phyloP scores from a whole-genome alignment of 768 basidiomycete species.

The Pisolithus orientalis region DNA sequence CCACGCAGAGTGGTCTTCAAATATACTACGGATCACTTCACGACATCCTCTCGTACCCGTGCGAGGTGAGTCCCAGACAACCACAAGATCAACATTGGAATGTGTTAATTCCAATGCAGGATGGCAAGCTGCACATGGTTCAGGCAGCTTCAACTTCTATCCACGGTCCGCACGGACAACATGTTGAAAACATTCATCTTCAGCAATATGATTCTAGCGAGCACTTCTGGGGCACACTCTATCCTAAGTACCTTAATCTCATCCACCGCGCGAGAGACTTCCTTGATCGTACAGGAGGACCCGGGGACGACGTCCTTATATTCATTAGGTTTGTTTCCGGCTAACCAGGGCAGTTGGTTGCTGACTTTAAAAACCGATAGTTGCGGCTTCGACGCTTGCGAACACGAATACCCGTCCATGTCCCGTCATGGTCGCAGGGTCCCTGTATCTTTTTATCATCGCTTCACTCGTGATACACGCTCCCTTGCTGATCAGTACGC shows the following conservation, averaged over 20 bases:
- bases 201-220: constrained; percentile 61
- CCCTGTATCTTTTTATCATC: constrained; percentile 78
- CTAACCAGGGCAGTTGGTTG: neutral
- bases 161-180: constrained; percentile 77
- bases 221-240: constrained; percentile 73
- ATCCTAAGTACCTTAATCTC: constrained; percentile 55
- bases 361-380: constrained; percentile 32
- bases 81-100: neutral
- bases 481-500: constrained; percentile 61
- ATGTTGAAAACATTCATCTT: constrained; percentile 83
- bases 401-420: constrained; percentile 89
- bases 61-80: constrained; percentile 54
- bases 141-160: constrained; percentile 84
- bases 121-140: constrained; percentile 70
- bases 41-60: constrained; percentile 87
- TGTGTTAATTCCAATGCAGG: constrained; percentile 36
- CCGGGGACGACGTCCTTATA: constrained; percentile 66
- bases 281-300: constrained; percentile 56
- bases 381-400: constrained; percentile 92
- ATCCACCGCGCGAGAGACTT: constrained; percentile 68
- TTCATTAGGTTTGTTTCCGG: constrained; percentile 69
- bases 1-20: constrained; percentile 41
- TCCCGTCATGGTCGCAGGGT: constrained; percentile 88
- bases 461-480: constrained; percentile 70
- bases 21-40: constrained; percentile 93